phyloP scores from a whole-genome alignment of 495 filamentous ascomycete species.

The Halenospora varia region DNA sequence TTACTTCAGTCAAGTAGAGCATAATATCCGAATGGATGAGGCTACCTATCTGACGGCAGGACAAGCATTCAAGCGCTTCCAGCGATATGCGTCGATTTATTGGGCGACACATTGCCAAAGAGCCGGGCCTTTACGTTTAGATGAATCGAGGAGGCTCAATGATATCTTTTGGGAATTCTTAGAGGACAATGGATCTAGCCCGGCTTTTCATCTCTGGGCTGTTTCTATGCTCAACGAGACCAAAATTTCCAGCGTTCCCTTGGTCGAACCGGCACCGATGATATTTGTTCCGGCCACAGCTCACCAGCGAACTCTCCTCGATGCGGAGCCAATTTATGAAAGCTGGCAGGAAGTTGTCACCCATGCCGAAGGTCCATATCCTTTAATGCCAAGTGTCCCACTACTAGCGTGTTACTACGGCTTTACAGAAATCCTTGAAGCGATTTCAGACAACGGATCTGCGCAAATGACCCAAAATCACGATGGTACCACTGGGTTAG shows the following conservation, averaged over 20 bases:
- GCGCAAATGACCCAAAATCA: not conserved
- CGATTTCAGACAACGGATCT: not conserved
- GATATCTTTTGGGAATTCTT: conserved; percentile 4
- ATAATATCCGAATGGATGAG: too few relatives aligned
- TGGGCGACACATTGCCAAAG: conserved; percentile 3
- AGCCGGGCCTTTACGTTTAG: not conserved
- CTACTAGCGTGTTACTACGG: conserved; percentile 5
- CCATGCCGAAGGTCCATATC: not conserved
- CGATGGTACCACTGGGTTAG: not conserved
- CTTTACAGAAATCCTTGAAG: not conserved
- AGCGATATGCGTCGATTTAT: not conserved
- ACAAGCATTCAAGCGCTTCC: not conserved
- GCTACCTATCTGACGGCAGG: too few relatives aligned
- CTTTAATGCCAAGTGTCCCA: not conserved
- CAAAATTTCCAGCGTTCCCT: not conserved
- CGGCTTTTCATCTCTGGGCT: not conserved
- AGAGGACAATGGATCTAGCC: not conserved
- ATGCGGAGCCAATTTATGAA: not conserved
- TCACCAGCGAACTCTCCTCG: not conserved
- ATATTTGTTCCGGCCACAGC: not conserved
- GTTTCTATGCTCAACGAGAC: not conserved
- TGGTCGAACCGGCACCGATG: not conserved
- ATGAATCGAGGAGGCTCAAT: not conserved
- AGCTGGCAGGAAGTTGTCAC: not conserved
- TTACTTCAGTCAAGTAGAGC: too few relatives aligned